Evolutionary conservation across 225 moss, liverwort and hornwort species (phyloP).

Genomic region (Pseudisothecium myosuroides): DNA sequence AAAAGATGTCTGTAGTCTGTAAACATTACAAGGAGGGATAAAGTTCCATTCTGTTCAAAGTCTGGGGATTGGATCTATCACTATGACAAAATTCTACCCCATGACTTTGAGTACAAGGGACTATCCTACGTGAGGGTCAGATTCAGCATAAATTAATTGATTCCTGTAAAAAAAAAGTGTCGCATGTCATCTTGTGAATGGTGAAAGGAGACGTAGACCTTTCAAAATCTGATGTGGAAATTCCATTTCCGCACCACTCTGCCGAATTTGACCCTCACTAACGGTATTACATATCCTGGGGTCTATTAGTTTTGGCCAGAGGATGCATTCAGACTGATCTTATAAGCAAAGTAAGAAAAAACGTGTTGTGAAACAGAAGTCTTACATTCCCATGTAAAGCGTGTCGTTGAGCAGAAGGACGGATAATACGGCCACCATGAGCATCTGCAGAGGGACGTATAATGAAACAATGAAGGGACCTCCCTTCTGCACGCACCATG

Average conservation of each 20-base stretch:
- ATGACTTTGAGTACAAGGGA: neutral
- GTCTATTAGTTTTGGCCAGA: neutral
- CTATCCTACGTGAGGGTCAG: neutral
- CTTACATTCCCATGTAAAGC: slow-evolving; percentile 78
- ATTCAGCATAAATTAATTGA: neutral
- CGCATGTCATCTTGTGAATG: no score
- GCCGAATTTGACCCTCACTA: neutral
- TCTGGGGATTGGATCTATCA: no score
- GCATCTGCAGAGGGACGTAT: slow-evolving; percentile 70
- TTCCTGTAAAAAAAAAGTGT: no score
- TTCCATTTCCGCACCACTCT: neutral
- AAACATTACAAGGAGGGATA: neutral
- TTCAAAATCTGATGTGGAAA: neutral
- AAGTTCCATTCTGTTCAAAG: no score
- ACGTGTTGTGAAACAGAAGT: neutral
- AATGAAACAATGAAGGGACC: slow-evolving; percentile 81
- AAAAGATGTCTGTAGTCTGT: neutral
- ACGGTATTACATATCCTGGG: no score
- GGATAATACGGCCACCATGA: slow-evolving; percentile 59
- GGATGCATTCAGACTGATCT: neutral
- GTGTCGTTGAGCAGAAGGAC: slow-evolving; percentile 63
- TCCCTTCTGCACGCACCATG: slow-evolving; percentile 82
- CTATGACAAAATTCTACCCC: neutral
- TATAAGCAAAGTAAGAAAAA: neutral
- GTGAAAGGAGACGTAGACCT: no score